Conservation (phyloP, 257 asterid species). For the Linaria vulgaris region DNA sequence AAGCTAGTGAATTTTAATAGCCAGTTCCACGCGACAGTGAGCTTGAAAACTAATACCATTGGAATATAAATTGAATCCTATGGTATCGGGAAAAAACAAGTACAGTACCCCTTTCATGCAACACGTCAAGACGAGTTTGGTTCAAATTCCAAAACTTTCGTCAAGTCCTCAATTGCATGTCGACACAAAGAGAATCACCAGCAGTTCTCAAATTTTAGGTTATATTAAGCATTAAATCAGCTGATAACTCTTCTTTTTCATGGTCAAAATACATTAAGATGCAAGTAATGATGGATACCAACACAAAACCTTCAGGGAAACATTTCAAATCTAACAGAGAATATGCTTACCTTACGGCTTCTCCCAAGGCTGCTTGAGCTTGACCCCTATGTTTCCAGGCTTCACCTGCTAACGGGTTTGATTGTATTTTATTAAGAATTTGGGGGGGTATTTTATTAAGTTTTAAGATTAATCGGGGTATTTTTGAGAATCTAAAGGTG, state of each 20-base stretch:
- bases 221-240: too few species aligned
- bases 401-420: constrained; percentile 94
- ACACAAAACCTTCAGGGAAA: not conserved
- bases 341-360: constrained; percentile 66
- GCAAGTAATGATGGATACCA: constrained; percentile 6
- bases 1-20: too few species aligned
- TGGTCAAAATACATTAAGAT: constrained; percentile 1
- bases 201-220: not conserved
- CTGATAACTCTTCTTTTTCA: too few species aligned
- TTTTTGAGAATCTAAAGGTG: too few species aligned
- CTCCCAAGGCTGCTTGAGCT: constrained; percentile 98
- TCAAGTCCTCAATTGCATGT: constrained; percentile 95
- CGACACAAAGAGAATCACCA: constrained; percentile 27
- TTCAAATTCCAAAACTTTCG: constrained; percentile 91
- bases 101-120: constrained; percentile 89
- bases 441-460: too few species aligned
- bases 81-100: constrained; percentile 8
- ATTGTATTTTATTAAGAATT: too few species aligned
- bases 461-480: too few species aligned
- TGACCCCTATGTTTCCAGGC: constrained; percentile 99
- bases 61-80: constrained; percentile 10
- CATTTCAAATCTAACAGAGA: constrained; percentile 16
- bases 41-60: too few species aligned
- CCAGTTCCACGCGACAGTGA: too few species aligned
- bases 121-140: constrained; percentile 70